Percentiles rank a stretch among this genome's conserved stretches.
These are phyloP conservation scores for Globisporangium solare DNA, from an alignment of 352 stramenopile species.

Conservation along the genomic window DNA sequence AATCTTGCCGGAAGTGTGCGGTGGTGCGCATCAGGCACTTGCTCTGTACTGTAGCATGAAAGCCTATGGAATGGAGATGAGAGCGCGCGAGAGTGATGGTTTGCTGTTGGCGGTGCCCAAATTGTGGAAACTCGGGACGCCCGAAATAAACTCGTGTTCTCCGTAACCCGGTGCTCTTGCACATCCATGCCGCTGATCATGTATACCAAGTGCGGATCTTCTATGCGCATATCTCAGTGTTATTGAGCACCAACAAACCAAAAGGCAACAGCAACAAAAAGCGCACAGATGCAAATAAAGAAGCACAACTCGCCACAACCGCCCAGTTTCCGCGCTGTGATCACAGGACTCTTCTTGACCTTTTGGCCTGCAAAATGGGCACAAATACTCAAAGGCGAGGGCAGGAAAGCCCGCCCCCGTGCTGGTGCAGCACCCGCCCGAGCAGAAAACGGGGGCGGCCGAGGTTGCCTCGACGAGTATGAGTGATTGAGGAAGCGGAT, in stretches of 20 bases:
- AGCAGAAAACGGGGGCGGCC: too few species aligned
- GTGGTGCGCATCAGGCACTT: too few species aligned
- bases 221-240: too few species aligned
- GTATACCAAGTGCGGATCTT: too few species aligned
- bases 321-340: background rate
- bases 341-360: background rate
- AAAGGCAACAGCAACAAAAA: background rate
- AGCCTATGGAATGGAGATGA: conserved; percentile 4
- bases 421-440: too few species aligned
- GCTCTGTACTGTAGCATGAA: background rate
- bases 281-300: background rate
- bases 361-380: background rate
- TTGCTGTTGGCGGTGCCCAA: conserved; percentile 1
- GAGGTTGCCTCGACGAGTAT: too few species aligned
- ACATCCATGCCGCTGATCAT: background rate
- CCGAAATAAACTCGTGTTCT: conserved; percentile 10
- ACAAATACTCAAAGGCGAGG: too few species aligned
- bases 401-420: too few species aligned
- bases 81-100: conserved; percentile 2
- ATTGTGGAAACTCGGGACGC: conserved; percentile 1
- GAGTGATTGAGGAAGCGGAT: too few species aligned
- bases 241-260: too few species aligned
- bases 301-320: background rate
- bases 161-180: background rate
- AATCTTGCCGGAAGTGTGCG: background rate